phyloP scores from a whole-genome alignment of 202 grass and related monocot genomes.

The Zoysia matrella region DNA sequence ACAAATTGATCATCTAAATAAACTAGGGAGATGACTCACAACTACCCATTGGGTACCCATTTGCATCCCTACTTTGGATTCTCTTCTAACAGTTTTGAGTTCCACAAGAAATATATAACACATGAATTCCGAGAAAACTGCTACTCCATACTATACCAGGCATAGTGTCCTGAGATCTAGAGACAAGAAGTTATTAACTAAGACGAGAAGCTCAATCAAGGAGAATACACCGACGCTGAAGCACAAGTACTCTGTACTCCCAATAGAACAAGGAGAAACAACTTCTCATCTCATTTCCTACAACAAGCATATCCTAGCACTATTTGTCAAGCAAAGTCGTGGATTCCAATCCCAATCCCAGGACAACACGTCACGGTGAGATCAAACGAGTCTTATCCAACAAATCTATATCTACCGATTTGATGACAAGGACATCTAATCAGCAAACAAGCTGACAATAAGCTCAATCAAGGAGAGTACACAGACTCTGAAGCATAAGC shows the following conservation, averaged over 20 bases:
- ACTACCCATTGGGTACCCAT: no score
- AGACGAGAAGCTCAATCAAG: not conserved
- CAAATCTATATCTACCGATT: not conserved
- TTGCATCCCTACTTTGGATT: no score
- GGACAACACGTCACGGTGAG: not conserved
- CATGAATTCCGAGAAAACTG: not conserved
- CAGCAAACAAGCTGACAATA: not conserved
- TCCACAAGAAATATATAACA: not conserved
- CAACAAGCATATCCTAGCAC: not conserved
- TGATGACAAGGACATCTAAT: not conserved
- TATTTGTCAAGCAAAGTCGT: constrained; percentile 2
- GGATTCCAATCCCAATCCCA: not conserved
- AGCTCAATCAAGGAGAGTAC: no score
- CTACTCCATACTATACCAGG: not conserved
- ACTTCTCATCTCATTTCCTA: not conserved
- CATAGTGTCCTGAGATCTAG: not conserved
- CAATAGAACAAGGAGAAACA: not conserved
- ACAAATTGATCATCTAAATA: no score
- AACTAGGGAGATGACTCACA: no score
- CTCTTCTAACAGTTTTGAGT: no score
- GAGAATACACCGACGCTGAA: not conserved
- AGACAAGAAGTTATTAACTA: not conserved
- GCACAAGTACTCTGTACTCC: not conserved
- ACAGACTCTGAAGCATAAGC: not conserved
- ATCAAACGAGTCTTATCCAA: not conserved